Percentiles rank a stretch among this genome's conserved stretches.
Conservation (phyloP, 1,284 basidiomycete genomes). For the Leucoagaricus sp. region DNA sequence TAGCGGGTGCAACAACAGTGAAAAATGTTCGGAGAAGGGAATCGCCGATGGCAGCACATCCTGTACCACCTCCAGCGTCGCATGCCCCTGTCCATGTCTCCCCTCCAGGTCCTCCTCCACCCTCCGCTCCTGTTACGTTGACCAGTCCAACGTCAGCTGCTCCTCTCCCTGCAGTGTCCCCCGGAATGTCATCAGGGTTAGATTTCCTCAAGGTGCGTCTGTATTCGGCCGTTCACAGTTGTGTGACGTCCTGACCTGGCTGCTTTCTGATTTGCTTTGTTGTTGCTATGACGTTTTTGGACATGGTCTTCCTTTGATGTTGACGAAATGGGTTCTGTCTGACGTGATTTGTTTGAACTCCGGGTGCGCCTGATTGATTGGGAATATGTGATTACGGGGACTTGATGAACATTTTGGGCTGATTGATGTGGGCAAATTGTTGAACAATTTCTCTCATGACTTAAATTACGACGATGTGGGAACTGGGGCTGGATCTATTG, state of each 20-base stretch:
- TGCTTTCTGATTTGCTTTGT: neutral
- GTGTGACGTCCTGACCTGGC: slow-evolving; percentile 8
- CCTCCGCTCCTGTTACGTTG: slow-evolving; percentile 9
- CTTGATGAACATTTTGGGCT: neutral
- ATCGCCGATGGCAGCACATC: slow-evolving; percentile 11
- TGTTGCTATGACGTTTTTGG: slow-evolving; percentile 13
- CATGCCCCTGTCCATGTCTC: slow-evolving; percentile 9
- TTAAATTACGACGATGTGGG: slow-evolving; percentile 5
- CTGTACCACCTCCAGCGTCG: slow-evolving; percentile 5
- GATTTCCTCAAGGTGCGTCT: slow-evolving; percentile 56
- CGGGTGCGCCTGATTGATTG: slow-evolving; percentile 7
- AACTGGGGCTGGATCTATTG: neutral
- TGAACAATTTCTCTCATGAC: neutral
- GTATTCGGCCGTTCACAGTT: neutral
- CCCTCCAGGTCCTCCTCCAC: slow-evolving; percentile 15
- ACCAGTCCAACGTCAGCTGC: slow-evolving; percentile 18
- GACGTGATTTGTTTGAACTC: slow-evolving; percentile 1
- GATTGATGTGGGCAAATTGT: neutral
- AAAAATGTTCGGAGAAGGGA: slow-evolving; percentile 11
- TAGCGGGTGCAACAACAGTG: slow-evolving; percentile 10
- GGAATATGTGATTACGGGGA: neutral
- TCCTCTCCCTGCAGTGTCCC: slow-evolving; percentile 3
- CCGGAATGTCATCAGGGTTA: slow-evolving; percentile 24
- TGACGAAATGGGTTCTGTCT: slow-evolving; percentile 5
- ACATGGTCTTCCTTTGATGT: neutral